Percentiles rank a stretch among this genome's conserved stretches.
phyloP scores from a whole-genome alignment of 768 basidiomycete species.

The Tricholoma matsutake region DNA sequence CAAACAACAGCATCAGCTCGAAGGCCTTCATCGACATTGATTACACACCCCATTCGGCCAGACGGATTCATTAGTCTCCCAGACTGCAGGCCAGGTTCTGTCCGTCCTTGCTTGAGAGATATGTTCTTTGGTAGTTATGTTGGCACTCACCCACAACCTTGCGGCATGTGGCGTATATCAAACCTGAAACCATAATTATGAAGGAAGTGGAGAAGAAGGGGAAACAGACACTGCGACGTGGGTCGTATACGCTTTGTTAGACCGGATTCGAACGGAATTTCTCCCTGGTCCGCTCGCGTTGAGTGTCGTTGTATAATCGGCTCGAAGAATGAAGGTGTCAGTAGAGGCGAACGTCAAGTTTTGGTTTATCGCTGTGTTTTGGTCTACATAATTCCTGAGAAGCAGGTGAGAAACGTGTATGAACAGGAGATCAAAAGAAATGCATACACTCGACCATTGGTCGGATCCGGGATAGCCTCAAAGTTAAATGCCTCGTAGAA shows the following conservation, averaged over 20 bases:
- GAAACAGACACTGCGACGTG: conserved; percentile 51
- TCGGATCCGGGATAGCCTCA: conserved; percentile 52
- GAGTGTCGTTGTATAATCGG: conserved; percentile 46
- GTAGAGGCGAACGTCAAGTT: conserved; percentile 53
- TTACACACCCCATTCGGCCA: conserved; percentile 43
- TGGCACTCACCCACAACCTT: conserved; percentile 50
- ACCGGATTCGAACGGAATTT: conserved; percentile 50
- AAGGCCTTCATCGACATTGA: no score
- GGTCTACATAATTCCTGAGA: conserved; percentile 38
- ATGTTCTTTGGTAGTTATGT: conserved; percentile 2
- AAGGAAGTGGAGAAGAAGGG: background rate
- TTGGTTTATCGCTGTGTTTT: conserved; percentile 35
- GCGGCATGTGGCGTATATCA: conserved; percentile 52
- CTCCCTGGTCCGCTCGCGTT: conserved; percentile 47
- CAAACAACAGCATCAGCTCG: background rate
- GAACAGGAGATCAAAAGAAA: background rate
- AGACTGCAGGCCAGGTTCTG: conserved; percentile 51
- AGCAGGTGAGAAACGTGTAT: background rate
- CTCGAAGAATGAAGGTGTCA: conserved; percentile 50
- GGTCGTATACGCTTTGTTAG: conserved; percentile 47
- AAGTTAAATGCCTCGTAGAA: conserved; percentile 51
- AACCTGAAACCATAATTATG: conserved; percentile 22
- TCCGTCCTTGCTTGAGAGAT: background rate
- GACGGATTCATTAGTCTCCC: conserved; percentile 43
- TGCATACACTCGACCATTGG: conserved; percentile 59